phyloP scores from a whole-genome alignment of 345 rosid species.

The Toxicodendron radicans region DNA sequence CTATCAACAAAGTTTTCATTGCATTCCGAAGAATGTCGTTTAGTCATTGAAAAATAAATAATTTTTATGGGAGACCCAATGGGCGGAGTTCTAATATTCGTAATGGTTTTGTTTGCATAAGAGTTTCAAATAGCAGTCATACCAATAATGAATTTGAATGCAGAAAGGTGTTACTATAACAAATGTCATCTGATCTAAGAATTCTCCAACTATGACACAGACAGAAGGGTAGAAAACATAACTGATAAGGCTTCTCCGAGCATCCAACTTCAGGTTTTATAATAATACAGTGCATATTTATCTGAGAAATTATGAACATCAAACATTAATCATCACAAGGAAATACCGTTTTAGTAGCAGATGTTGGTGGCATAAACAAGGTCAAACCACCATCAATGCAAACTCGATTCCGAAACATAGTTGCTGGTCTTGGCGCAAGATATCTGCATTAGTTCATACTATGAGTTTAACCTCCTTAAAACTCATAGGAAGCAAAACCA shows the following conservation, averaged over 20 bases:
- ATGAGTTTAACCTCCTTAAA: slow-evolving; percentile 22
- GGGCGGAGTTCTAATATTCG: no score
- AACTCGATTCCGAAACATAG: slow-evolving; percentile 75
- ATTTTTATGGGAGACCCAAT: background rate
- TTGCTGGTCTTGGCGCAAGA: slow-evolving; percentile 93
- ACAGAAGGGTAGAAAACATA: background rate
- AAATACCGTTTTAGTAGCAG: slow-evolving; percentile 83
- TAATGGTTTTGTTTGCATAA: background rate
- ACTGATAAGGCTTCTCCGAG: slow-evolving; percentile 1
- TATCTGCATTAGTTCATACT: slow-evolving; percentile 48
- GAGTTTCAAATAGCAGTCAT: background rate
- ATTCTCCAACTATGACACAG: background rate
- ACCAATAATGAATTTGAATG: background rate
- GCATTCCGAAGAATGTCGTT: background rate
- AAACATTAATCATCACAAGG: slow-evolving; percentile 11
- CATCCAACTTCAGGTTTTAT: background rate
- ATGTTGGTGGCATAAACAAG: slow-evolving; percentile 93
- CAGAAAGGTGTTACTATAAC: background rate
- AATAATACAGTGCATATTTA: background rate
- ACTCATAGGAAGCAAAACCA: slow-evolving; percentile 1
- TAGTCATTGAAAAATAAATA: background rate
- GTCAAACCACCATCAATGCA: slow-evolving; percentile 98
- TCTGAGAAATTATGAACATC: background rate
- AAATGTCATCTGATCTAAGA: background rate
- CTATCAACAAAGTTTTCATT: background rate